These are phyloP conservation scores for Pinus taeda DNA, from an alignment of 75 land plant genomes.

Conservation along the genomic window DNA sequence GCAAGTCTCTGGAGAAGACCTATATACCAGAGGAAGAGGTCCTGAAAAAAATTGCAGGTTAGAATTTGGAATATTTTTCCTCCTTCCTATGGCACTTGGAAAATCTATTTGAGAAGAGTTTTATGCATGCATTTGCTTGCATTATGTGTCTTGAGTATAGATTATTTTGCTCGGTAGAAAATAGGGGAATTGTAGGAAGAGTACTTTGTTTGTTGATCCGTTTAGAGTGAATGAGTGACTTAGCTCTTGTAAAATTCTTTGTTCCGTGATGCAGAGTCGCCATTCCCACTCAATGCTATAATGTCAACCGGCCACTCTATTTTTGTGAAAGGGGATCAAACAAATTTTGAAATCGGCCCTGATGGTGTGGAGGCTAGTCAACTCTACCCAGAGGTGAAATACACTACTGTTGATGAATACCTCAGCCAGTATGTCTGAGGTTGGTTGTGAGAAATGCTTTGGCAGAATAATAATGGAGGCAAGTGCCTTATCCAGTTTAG, in stretches of 20 bases:
- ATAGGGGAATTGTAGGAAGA: not conserved
- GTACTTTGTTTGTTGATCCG: not conserved
- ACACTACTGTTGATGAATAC: conserved; percentile 14
- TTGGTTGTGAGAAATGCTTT: not conserved
- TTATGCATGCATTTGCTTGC: no score
- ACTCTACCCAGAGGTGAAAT: conserved; percentile 41
- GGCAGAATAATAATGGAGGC: no score
- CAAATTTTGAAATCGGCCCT: conserved; percentile 14
- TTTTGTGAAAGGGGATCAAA: conserved; percentile 19
- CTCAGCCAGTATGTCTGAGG: conserved; percentile 7
- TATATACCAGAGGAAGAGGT: not conserved
- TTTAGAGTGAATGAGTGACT: not conserved
- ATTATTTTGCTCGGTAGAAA: no score
- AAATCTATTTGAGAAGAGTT: no score
- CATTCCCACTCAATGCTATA: conserved; percentile 6
- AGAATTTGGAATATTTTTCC: no score
- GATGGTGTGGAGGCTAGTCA: conserved; percentile 28
- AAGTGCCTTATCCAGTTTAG: no score
- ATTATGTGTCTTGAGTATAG: no score
- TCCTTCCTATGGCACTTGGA: no score
- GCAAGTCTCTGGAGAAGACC: not conserved
- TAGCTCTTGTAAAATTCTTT: not conserved
- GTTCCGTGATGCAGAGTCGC: conserved; percentile 13
- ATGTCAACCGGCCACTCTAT: conserved; percentile 9
- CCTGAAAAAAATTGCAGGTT: not conserved